phyloP scores from a whole-genome alignment of 257 asterid genomes.

The Voacanga thouarsii region DNA sequence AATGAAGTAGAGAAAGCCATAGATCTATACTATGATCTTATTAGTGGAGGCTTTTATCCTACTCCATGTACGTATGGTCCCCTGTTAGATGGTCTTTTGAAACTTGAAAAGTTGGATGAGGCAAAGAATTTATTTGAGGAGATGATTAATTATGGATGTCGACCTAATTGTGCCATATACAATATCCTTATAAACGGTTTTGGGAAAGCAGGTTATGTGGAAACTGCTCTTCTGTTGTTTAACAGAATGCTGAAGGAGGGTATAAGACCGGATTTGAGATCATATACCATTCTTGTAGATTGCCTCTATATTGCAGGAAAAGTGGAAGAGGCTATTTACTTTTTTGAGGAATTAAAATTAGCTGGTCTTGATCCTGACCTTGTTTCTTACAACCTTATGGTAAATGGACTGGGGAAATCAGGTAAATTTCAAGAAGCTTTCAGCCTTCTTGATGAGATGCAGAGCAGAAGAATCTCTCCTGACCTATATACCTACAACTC shows the following conservation, averaged over 20 bases:
- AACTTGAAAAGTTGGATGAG: conserved; percentile 55
- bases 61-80: conserved; percentile 97
- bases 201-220: conserved; percentile 79
- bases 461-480: conserved; percentile 62
- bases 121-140: conserved; percentile 73
- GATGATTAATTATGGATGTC: conserved; percentile 72
- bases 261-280: conserved; percentile 78
- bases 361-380: conserved; percentile 90
- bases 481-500: conserved; percentile 77
- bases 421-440: conserved; percentile 56
- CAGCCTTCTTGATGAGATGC: conserved; percentile 74
- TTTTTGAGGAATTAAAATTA: conserved; percentile 69
- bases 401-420: conserved; percentile 71
- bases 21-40: conserved; percentile 66
- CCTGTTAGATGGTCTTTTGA: conserved; percentile 78
- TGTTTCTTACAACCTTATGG: conserved; percentile 77
- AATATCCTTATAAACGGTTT: conserved; percentile 87
- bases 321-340: conserved; percentile 62
- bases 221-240: conserved; percentile 59
- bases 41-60: conserved; percentile 80
- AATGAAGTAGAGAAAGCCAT: conserved; percentile 62
- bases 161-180: conserved; percentile 81
- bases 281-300: conserved; percentile 81
- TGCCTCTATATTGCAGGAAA: conserved; percentile 61
- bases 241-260: conserved; percentile 83